Evolutionary conservation across 345 rosid species (phyloP).

Genomic region (Eucalyptus sp.): DNA sequence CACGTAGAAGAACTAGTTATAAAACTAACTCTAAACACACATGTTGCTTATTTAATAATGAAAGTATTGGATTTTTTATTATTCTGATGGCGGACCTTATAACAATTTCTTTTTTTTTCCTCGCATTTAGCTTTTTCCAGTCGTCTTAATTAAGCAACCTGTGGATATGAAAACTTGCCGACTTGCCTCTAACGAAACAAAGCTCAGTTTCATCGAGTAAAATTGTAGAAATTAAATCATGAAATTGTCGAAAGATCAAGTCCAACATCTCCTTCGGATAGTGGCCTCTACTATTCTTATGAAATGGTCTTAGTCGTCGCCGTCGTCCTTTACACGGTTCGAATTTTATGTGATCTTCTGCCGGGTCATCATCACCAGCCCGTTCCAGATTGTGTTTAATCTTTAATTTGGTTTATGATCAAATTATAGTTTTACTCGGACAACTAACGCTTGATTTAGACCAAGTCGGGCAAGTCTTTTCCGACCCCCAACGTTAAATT

Average conservation of each 20-base stretch:
- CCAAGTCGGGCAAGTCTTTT: neutral
- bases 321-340: neutral
- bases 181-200: neutral
- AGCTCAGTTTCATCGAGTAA: neutral
- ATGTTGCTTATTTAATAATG: neutral
- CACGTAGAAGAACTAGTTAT: neutral
- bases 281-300: neutral
- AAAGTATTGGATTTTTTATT: neutral
- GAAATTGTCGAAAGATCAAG: neutral
- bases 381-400: neutral
- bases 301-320: neutral
- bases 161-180: neutral
- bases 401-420: neutral
- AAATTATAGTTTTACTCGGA: neutral
- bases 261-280: neutral
- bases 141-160: neutral
- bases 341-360: neutral
- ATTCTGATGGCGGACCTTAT: neutral
- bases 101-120: fast-evolving
- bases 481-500: neutral
- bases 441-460: neutral
- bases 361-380: neutral
- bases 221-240: neutral
- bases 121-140: neutral
- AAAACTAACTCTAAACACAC: neutral